phyloP scores from a whole-genome alignment of 495 filamentous ascomycete genomes.

The Hamigera avellanea region DNA sequence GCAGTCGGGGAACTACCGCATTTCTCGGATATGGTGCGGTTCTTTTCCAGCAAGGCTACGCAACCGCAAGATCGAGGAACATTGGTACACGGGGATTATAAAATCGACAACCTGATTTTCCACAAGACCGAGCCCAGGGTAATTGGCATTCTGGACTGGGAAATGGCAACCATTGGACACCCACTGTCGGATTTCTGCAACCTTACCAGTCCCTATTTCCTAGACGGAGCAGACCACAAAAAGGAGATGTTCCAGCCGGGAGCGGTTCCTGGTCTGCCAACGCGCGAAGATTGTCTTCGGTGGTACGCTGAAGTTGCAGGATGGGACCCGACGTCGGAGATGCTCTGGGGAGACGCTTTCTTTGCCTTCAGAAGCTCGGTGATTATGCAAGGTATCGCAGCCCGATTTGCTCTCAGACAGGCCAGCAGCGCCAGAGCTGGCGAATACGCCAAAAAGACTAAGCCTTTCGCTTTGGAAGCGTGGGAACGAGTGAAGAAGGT shows the following conservation, averaged over 20 bases:
- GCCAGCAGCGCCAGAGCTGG: slow-evolving; percentile 76
- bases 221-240: slow-evolving; percentile 29
- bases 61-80: slow-evolving; percentile 71
- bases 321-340: slow-evolving; percentile 47
- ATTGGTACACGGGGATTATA: slow-evolving; percentile 91
- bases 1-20: slow-evolving; percentile 75
- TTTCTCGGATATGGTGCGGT: slow-evolving; percentile 65
- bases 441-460: slow-evolving; percentile 54
- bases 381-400: slow-evolving; percentile 92
- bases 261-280: slow-evolving; percentile 61
- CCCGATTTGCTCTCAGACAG: slow-evolving; percentile 71
- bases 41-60: slow-evolving; percentile 52
- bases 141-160: slow-evolving; percentile 93
- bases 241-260: slow-evolving; percentile 46
- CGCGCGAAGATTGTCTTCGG: slow-evolving; percentile 51
- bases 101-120: slow-evolving; percentile 95
- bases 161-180: slow-evolving; percentile 93
- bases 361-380: slow-evolving; percentile 55
- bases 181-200: slow-evolving; percentile 82
- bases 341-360: slow-evolving; percentile 55
- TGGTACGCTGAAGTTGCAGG: slow-evolving; percentile 68
- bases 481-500: slow-evolving; percentile 55
- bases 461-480: slow-evolving; percentile 50
- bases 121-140: slow-evolving; percentile 79
- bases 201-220: slow-evolving; percentile 57